These are phyloP conservation scores for Penicillium lagena DNA, from an alignment of 495 filamentous ascomycete species.

Conservation along the genomic window DNA sequence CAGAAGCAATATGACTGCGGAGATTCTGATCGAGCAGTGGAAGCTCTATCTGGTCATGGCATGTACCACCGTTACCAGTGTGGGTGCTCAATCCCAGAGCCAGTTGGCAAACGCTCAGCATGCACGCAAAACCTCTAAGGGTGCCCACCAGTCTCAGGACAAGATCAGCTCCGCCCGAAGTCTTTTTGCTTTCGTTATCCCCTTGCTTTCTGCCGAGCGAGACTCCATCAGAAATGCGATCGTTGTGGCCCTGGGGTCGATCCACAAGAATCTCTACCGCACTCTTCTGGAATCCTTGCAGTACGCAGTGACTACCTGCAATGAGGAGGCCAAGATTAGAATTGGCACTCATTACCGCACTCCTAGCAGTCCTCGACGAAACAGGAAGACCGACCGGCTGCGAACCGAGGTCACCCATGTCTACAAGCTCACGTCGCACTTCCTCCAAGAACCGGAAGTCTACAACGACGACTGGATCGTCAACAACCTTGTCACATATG, in stretches of 20 bases:
- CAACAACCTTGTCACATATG: conserved; percentile 80
- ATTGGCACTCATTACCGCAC: conserved; percentile 70
- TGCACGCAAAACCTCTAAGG: conserved; percentile 75
- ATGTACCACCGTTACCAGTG: conserved; percentile 87
- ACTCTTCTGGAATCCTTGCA: conserved; percentile 87
- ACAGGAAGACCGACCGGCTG: conserved; percentile 73
- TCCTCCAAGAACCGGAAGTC: conserved; percentile 70
- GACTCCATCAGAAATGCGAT: conserved; percentile 79
- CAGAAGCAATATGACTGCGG: conserved; percentile 68
- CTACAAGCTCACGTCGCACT: conserved; percentile 89
- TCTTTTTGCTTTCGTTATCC: conserved; percentile 86
- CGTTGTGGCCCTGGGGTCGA: conserved; percentile 87
- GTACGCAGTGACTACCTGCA: conserved; percentile 70
- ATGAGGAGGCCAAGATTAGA: conserved; percentile 81
- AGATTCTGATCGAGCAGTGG: conserved; percentile 94
- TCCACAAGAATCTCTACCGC: conserved; percentile 92
- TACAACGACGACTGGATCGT: conserved; percentile 91
- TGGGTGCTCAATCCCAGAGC: conserved; percentile 59
- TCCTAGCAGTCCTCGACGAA: conserved; percentile 67
- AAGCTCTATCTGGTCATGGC: conserved; percentile 97
- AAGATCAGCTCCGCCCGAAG: conserved; percentile 83
- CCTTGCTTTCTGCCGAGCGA: conserved; percentile 70
- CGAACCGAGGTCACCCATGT: conserved; percentile 94
- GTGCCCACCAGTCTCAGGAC: conserved; percentile 58
- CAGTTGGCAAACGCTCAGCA: conserved; percentile 65